Percentiles rank a stretch among this genome's conserved stretches.
Conservation (phyloP, 176 grass and related monocot genomes). For the Avena eriantha region DNA sequence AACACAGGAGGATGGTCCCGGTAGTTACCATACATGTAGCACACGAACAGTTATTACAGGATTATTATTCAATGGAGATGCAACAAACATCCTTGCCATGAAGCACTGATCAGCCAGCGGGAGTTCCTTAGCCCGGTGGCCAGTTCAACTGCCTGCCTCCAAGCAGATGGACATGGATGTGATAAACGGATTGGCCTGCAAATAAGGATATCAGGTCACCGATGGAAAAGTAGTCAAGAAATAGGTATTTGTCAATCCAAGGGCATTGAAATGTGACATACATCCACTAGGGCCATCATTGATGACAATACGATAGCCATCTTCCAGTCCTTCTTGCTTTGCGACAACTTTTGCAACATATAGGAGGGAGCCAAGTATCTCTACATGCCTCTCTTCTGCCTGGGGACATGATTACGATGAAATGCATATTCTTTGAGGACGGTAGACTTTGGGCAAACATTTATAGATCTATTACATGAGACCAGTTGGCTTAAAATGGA, state of each 20-base stretch:
- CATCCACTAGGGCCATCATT: slow-evolving; percentile 85
- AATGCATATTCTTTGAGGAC: not conserved
- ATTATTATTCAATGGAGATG: slow-evolving; percentile 41
- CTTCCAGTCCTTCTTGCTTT: slow-evolving; percentile 91
- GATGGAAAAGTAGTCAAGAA: not conserved
- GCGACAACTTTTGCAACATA: slow-evolving; percentile 84
- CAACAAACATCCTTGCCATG: slow-evolving; percentile 12
- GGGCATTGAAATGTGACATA: slow-evolving; percentile 39
- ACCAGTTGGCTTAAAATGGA: not conserved
- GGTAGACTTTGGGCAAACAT: not conserved
- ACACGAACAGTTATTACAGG: slow-evolving; percentile 29
- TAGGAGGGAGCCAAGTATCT: slow-evolving; percentile 81
- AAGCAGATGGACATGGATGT: slow-evolving; percentile 89
- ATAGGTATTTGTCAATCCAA: not conserved
- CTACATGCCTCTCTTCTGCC: slow-evolving; percentile 92
- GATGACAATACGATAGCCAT: slow-evolving; percentile 91
- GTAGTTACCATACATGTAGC: slow-evolving; percentile 34
- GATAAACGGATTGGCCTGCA: slow-evolving; percentile 95
- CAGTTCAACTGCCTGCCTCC: slow-evolving; percentile 94
- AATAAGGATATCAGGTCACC: not conserved
- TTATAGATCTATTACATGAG: not conserved
- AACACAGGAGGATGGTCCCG: slow-evolving; percentile 34
- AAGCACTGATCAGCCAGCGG: not conserved
- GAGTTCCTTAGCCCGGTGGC: slow-evolving; percentile 69
- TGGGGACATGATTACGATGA: slow-evolving; percentile 22